phyloP scores from a whole-genome alignment of 768 basidiomycete genomes.

The Tylopilus sp. region DNA sequence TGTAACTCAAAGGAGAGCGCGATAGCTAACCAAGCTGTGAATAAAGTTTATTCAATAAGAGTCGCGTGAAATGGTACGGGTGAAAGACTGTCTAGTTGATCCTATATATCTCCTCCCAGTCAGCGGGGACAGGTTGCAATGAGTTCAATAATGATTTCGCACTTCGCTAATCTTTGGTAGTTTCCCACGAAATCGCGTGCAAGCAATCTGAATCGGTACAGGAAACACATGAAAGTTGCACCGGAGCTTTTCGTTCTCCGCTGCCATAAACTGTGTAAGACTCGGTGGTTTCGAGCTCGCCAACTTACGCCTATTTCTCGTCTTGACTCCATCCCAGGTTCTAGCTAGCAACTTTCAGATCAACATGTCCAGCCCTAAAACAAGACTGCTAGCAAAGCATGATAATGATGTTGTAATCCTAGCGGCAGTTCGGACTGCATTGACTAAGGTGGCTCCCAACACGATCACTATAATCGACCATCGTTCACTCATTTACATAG shows the following conservation, averaged over 20 bases:
- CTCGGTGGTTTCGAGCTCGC: neutral
- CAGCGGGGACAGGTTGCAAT: no score
- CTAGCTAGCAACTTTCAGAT: neutral
- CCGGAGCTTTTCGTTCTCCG: neutral
- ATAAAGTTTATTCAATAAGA: no score
- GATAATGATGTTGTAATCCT: conserved; percentile 91
- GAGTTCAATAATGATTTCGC: no score
- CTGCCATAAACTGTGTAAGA: neutral
- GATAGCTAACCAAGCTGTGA: no score
- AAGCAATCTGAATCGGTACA: no score
- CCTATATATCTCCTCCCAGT: no score
- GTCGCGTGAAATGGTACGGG: no score
- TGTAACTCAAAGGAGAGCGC: no score
- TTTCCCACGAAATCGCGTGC: no score
- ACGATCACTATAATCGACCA: neutral
- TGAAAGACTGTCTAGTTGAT: no score
- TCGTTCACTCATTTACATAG: conserved; percentile 34
- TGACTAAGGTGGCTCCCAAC: conserved; percentile 70
- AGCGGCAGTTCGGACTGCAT: conserved; percentile 82
- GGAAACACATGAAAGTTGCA: neutral
- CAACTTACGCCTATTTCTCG: neutral
- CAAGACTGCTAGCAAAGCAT: conserved; percentile 63
- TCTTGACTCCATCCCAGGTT: neutral
- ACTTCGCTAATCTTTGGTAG: no score
- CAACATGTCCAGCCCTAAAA: conserved; percentile 41